Percentiles rank a stretch among this genome's conserved stretches.
Evolutionary conservation across 2,329 filamentous ascomycete species (phyloP).

Genomic region (Alternaria triticimaculans): DNA sequence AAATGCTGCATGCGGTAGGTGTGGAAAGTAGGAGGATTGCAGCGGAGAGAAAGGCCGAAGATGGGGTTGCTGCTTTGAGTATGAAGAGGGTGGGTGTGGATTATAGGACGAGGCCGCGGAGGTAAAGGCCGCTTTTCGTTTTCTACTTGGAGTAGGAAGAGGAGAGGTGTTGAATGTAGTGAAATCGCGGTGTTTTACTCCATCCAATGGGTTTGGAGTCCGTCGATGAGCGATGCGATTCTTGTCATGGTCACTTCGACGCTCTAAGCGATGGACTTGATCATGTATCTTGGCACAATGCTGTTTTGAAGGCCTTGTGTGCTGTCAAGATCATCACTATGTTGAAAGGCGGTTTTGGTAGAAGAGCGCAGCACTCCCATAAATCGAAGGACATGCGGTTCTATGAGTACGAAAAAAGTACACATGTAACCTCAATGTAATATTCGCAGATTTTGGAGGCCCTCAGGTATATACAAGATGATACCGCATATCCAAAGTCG

Average conservation of each 20-base stretch:
- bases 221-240: background rate
- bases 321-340: background rate
- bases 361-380: too few species aligned
- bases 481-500: background rate
- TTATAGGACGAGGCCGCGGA: background rate
- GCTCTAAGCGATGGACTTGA: background rate
- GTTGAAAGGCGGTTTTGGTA: too few species aligned
- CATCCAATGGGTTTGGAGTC: background rate
- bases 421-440: background rate
- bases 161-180: background rate
- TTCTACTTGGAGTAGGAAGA: background rate
- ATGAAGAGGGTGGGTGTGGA: background rate
- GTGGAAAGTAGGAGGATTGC: background rate
- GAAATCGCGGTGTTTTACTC: background rate
- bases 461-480: background rate
- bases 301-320: background rate
- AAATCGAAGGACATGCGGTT: too few species aligned
- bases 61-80: background rate
- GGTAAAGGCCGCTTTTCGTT: background rate
- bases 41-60: background rate
- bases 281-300: background rate
- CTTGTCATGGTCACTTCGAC: background rate
- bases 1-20: background rate
- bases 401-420: too few species aligned
- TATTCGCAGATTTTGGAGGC: background rate